Evolutionary conservation across 805 yeast genomes (phyloP), one percentile per base, ranked within the genome.

Genomic region (Grigorovia yakushimaensis): DNA sequence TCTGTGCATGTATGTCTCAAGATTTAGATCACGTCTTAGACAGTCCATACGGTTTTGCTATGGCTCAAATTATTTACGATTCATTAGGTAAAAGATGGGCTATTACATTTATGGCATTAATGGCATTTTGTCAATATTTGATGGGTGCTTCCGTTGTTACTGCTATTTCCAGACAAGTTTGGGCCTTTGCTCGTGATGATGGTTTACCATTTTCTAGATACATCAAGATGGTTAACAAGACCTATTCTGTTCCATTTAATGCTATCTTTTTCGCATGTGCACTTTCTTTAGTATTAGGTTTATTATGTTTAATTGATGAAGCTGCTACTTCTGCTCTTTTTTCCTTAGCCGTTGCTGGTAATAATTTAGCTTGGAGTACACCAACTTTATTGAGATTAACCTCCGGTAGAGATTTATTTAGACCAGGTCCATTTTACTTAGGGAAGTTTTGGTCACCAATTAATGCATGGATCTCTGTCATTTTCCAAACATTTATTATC

Each of bases 161-260:
- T 44, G 86, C 87, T 13, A 73, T 77, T 7, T 79, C 85, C 5
- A 73, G 88, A 62, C 88, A n/a, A n/a, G n/a, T n/a, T n/a, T n/a
- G n/a, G n/a, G n/a, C n/a, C n/a, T n/a, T n/a, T n/a, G n/a, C n/a
- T n/a, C n/a, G n/a, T n/a, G n/a, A n/a, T n/a, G n/a, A n/a, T n/a
- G n/a, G n/a, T n/a, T n/a, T n/a, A n/a, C 89, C 89, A 9, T 67
- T 80, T 51, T 72, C 81, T 13, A 64, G 69, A 39, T 68, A 68
- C 57, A 72, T 83, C 51, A 78, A 80, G 53, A 74, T 67, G 41
- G 84, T 84, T 42, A 69, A 82, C 57, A 69, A 74, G 45, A 73
- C 61, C 49, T 64, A 75, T 35, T 69, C 73, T n/a, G 84, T 80
- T 27, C 91, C 93, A 15, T 62, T 81, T 22, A 72, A 80, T 54